phyloP scores from a whole-genome alignment of 1,139 yeast genomes.

The Candida frijolesensis region DNA sequence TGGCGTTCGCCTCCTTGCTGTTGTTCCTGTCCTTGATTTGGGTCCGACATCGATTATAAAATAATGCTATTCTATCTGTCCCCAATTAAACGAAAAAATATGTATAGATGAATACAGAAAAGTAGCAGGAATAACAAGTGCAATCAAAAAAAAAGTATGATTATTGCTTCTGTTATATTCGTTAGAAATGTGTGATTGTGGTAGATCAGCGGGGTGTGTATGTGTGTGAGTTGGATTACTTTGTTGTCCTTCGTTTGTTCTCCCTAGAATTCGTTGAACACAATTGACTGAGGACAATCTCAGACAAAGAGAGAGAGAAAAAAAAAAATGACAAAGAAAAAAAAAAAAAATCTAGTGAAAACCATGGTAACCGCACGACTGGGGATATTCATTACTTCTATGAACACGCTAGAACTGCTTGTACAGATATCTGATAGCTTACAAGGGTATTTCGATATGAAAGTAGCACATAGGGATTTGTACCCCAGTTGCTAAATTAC shows the following conservation, averaged over 20 bases:
- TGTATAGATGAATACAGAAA: neutral
- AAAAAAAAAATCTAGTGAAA: neutral
- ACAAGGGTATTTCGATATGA: neutral
- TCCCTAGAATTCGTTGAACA: constrained; percentile 1
- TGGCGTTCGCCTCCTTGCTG: neutral
- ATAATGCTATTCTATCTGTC: neutral
- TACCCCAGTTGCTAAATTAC: neutral
- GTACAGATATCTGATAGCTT: neutral
- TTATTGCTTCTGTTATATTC: neutral
- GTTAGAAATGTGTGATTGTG: too few relatives aligned
- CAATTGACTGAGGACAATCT: neutral
- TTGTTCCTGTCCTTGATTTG: constrained; percentile 12
- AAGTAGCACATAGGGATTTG: neutral
- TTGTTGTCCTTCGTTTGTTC: constrained; percentile 1
- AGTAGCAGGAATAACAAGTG: neutral
- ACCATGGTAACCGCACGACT: neutral
- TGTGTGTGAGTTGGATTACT: neutral
- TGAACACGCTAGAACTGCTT: neutral
- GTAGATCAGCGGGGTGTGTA: too few relatives aligned
- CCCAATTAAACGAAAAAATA: neutral
- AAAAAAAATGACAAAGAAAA: neutral
- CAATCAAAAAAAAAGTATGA: neutral
- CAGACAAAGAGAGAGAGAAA: neutral
- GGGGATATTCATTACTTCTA: neutral
- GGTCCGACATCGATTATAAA: constrained; percentile 1